Conservation (phyloP, 148 eudicot species). For the Rhododendron henanense region DNA sequence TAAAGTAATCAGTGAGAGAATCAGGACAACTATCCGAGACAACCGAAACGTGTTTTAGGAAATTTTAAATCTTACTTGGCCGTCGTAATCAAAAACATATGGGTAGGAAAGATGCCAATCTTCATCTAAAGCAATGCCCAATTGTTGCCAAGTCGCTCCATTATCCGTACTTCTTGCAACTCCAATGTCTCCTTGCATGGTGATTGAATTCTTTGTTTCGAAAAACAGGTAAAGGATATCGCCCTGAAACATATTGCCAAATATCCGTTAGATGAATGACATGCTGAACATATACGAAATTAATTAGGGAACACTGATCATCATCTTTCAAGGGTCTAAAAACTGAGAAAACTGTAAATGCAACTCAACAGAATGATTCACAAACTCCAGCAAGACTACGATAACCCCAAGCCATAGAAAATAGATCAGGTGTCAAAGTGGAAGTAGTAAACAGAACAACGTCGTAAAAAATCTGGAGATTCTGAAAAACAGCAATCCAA, state of each 20-base stretch:
- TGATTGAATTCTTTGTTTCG: conserved; percentile 81
- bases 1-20: neutral
- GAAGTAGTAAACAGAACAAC: neutral
- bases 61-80: conserved; percentile 45
- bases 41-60: neutral
- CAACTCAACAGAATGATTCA: neutral
- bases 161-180: conserved; percentile 83
- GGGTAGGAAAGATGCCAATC: conserved; percentile 99
- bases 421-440: neutral
- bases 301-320: neutral
- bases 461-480: neutral
- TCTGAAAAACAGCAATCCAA: neutral
- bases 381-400: neutral
- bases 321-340: neutral
- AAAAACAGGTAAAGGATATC: conserved; percentile 69
- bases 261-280: neutral
- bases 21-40: neutral
- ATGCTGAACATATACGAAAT: neutral
- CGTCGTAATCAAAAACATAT: conserved; percentile 65
- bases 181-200: conserved; percentile 96
- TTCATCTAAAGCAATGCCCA: conserved; percentile 92
- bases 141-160: conserved; percentile 87
- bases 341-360: neutral
- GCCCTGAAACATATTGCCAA: conserved; percentile 40
- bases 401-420: neutral